Conservation (phyloP, 306 rosid genomes). For the Myrica gale region DNA sequence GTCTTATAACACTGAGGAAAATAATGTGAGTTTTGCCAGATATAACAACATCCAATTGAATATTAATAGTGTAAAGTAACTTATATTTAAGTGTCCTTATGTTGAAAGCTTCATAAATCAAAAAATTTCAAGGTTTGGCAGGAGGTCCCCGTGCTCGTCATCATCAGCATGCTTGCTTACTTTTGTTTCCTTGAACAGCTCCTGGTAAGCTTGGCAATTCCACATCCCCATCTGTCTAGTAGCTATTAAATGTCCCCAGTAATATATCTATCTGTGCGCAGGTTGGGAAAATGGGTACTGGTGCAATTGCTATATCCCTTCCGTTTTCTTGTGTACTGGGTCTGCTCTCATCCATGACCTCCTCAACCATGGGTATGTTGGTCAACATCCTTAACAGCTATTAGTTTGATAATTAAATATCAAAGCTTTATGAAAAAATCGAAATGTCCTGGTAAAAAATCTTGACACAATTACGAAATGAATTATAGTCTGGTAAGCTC, state of each 20-base stretch:
- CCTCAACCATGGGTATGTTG: conserved; percentile 90
- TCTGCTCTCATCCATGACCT: conserved; percentile 83
- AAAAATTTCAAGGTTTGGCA: conserved; percentile 72
- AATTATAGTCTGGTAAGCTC: neutral
- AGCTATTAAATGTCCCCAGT: conserved; percentile 20
- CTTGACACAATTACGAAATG: conserved; percentile 3
- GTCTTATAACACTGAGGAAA: too few relatives aligned
- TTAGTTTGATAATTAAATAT: neutral
- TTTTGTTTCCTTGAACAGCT: conserved; percentile 97
- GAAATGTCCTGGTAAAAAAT: conserved; percentile 9
- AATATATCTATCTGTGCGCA: conserved; percentile 39
- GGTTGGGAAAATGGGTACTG: conserved; percentile 72
- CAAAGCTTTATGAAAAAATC: conserved; percentile 2
- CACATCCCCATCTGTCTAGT: conserved; percentile 19
- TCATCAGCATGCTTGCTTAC: conserved; percentile 93
- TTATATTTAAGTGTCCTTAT: neutral
- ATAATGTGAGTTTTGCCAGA: neutral
- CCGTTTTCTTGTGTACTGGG: conserved; percentile 94
- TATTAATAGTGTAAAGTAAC: neutral
- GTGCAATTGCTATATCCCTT: conserved; percentile 82
- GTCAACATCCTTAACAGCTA: neutral
- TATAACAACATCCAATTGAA: neutral
- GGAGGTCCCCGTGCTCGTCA: conserved; percentile 93
- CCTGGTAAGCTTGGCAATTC: conserved; percentile 52
- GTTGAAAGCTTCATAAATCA: too few relatives aligned